Conservation (phyloP, 2,329 filamentous ascomycete genomes). For the Cercospora sojina region DNA sequence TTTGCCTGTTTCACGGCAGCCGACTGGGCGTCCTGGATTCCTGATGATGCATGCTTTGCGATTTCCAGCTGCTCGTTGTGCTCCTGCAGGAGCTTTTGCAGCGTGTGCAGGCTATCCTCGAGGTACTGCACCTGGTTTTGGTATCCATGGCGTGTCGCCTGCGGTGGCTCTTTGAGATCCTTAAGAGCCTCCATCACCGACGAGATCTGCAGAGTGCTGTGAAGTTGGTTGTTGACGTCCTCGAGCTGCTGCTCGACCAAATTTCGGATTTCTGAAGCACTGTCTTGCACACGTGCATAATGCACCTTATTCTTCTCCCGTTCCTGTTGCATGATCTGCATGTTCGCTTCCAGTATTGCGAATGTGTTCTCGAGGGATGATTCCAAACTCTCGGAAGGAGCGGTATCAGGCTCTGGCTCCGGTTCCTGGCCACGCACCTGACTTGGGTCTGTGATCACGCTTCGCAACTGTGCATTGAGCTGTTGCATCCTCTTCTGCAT, state of each 20-base stretch:
- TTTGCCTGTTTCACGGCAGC: constrained; percentile 32
- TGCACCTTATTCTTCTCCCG: constrained; percentile 30
- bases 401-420: constrained; percentile 26
- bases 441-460: constrained; percentile 34
- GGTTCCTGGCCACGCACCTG: constrained; percentile 30
- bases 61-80: constrained; percentile 33
- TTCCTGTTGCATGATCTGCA: constrained; percentile 32
- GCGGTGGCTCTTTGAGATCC: constrained; percentile 58
- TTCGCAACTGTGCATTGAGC: constrained; percentile 35
- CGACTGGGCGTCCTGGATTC: constrained; percentile 26
- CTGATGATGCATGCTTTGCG: constrained; percentile 25
- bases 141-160: constrained; percentile 56
- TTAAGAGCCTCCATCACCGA: constrained; percentile 53
- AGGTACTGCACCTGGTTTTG: constrained; percentile 69
- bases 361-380: constrained; percentile 30
- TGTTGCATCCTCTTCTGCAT: constrained; percentile 37
- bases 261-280: constrained; percentile 25
- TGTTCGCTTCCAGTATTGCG: constrained; percentile 31
- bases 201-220: constrained; percentile 41
- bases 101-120: constrained; percentile 55
- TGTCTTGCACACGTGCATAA: constrained; percentile 30
- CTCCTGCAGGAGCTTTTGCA: constrained; percentile 36
- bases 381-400: constrained; percentile 14
- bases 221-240: constrained; percentile 35
- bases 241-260: constrained; percentile 37